Base-by-base conservation (phyloP, 306 rosid genomes). In the Mimosa bimucronata region DNA sequence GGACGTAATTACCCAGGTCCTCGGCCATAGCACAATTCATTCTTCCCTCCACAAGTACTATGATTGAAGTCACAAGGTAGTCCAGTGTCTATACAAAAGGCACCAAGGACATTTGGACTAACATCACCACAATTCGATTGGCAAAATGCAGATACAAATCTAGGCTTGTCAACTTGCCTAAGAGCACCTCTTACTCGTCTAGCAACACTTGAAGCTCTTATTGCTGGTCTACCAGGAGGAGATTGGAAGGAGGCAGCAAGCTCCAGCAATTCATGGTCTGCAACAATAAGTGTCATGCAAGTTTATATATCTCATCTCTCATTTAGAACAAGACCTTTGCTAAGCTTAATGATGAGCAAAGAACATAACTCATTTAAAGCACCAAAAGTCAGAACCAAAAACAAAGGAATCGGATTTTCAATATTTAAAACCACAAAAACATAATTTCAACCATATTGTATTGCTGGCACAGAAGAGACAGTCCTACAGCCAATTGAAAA, bases 111-210 rank as follows among this genome's bases (percentile, higher is more conserved):
- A 81, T 94, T 94, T 72, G 98, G 98, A 85, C 97, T 94, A 77
- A 94, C 98, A 87, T 94, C 98, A 71, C 98, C 98, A 72, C 94
- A 92, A 81, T 94, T 94, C 23, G 98, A 86, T 78, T 94, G 98
- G 76, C 98, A 94, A 84, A 94, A 94, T 62, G 93, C 98, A 75
- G 98, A 89, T 25, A 92, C 97, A 86, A 94, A 94, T 76, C 65
- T 78, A 75, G 97, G 94, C 81, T 81, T 87, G 76, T 83, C 87
- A 83, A 73, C 90, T 73, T 87, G 87, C 89, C 82, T 82, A 34
- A 77, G 82, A 83, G 86, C 80, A 80, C 88, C 86, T 80, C 98
- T 89, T 79, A 94, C 97, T 65, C 97, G 94, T 77, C 83, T 88
- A 52, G 93, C 88, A 81, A 86, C 85, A 72, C 92, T 92, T 18